Evolutionary conservation across 1,139 yeast species (phyloP).

Genomic region (Blastobotrys serpentis): DNA sequence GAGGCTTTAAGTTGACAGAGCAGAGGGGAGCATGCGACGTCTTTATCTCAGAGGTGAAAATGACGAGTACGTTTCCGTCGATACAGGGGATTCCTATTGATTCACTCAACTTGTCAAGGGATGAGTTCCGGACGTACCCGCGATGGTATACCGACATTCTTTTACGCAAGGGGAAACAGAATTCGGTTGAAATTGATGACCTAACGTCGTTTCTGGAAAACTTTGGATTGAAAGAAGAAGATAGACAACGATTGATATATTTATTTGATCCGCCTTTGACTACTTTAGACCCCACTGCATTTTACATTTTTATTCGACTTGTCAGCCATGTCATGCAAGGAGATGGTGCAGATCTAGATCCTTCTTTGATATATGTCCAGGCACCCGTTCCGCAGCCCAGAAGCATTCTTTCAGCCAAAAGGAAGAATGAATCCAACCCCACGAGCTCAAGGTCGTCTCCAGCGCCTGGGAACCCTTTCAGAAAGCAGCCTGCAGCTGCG

Average conservation of each 20-base stretch:
- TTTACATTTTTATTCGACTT: constrained; percentile 42
- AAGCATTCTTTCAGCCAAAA: constrained; percentile 38
- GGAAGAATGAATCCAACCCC: constrained; percentile 25
- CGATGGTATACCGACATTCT: constrained; percentile 46
- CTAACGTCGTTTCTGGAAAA: constrained; percentile 41
- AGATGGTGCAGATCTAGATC: constrained; percentile 10
- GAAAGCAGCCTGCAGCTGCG: no score
- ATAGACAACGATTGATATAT: constrained; percentile 32
- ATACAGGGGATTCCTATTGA: constrained; percentile 26
- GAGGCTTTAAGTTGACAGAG: constrained; percentile 4
- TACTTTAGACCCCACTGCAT: constrained; percentile 42
- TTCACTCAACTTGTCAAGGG: constrained; percentile 39
- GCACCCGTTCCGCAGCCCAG: constrained; percentile 41
- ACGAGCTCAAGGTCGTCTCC: constrained; percentile 12
- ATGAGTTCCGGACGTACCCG: constrained; percentile 42
- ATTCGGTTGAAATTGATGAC: constrained; percentile 39
- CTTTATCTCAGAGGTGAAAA: no score
- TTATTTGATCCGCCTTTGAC: constrained; percentile 35
- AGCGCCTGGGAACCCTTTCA: constrained; percentile 32
- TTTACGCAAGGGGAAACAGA: constrained; percentile 39
- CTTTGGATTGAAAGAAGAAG: constrained; percentile 39
- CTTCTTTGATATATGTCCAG: constrained; percentile 24
- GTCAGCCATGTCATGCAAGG: constrained; percentile 42
- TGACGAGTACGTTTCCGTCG: constrained; percentile 6
- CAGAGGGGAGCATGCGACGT: no score